Base-by-base conservation (phyloP, 2,329 filamentous ascomycete species). In the Microsporum ferrugineum region DNA sequence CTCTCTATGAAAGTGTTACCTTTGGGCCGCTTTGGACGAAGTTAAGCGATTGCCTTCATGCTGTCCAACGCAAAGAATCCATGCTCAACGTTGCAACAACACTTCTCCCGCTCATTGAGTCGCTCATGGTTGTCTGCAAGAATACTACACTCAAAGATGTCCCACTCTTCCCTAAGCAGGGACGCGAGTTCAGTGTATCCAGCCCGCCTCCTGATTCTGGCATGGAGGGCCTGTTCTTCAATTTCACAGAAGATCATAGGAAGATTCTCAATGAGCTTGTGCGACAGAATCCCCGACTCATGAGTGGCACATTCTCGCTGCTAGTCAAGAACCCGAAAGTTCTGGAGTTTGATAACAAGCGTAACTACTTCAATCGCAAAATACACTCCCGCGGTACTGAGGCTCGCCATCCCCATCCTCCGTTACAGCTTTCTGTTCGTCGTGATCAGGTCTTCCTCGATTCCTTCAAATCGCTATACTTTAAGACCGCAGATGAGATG, bases 301-400 rank as follows among this genome's bases (percentile, higher is more conserved):
- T 99, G 95, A 96, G 92, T 62, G 94, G 94, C 59, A 96, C 92
- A 2, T 96, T 99, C 76, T 91, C 92, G 8, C 81, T 99, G 14
- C 78, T 99, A 56, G 94, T 97, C 65, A 96, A 96, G 80, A 99
- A 99, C 71, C 95, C 94, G 31, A 99, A 97, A 80, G 95, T 99
- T 2, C 80, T 99, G 10, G 94, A 99, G 71, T 99, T 99, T 70
- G 94, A 99, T 77, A 99, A 99, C 79, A 99, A 99, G 80, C 91
- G 94, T 69, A 97, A 95, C 76, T 99, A 95, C 81, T 99, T 99
- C 80, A 96, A 86, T 72, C 88, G 94, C 63, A 91, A 90, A 69
- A 86, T 99, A 8, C 94, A 99, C 73, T 84, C 83, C 53, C 84
- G 88, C 58, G 82, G 82, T 59, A 83, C 83, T 60, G 86, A 89